These are phyloP conservation scores for Tuber magnatum DNA, from an alignment of 495 filamentous ascomycete species.

Conservation along the genomic window DNA sequence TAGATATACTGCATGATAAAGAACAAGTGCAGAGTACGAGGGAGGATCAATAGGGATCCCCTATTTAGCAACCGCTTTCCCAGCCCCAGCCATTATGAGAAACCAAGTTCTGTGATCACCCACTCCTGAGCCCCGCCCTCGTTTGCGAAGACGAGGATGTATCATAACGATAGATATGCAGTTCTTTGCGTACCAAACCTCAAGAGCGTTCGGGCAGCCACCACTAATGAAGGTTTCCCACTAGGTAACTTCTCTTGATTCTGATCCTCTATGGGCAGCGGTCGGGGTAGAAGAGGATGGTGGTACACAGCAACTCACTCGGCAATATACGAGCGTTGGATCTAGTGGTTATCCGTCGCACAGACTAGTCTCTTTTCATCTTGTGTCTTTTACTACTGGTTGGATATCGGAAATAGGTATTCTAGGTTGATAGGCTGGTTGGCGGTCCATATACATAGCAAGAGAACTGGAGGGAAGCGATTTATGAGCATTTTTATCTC, in stretches of 20 bases:
- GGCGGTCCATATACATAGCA: too few relatives aligned
- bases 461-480: too few relatives aligned
- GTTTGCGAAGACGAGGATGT: not conserved
- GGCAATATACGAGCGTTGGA: too few relatives aligned
- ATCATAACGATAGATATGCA: not conserved
- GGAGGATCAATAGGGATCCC: not conserved
- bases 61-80: not conserved
- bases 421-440: too few relatives aligned
- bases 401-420: too few relatives aligned
- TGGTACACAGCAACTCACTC: not conserved
- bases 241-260: not conserved
- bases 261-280: not conserved
- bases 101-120: too few relatives aligned
- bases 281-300: too few relatives aligned
- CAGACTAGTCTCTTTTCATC: too few relatives aligned
- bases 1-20: not conserved
- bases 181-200: not conserved
- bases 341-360: too few relatives aligned
- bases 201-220: not conserved
- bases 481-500: too few relatives aligned
- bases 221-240: not conserved
- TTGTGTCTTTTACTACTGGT: too few relatives aligned
- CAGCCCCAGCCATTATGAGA: not conserved
- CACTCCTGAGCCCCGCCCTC: not conserved
- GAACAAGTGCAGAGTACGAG: not conserved